Conservation (phyloP, 2,329 filamentous ascomycete species). For the Aspergillus carbonarius region DNA sequence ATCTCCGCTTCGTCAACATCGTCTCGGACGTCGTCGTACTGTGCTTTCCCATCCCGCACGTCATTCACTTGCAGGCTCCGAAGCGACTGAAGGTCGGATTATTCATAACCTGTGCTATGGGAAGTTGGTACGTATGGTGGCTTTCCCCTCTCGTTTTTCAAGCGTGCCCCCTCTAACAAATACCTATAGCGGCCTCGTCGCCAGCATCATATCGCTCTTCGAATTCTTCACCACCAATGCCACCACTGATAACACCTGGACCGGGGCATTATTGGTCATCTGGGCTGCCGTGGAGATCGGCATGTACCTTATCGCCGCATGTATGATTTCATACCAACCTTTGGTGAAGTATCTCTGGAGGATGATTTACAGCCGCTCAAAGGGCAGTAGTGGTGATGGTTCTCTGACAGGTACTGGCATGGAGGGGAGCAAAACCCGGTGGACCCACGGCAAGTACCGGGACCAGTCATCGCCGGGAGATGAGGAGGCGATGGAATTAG, state of each 20-base stretch:
- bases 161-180: not conserved
- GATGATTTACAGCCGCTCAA: too few relatives aligned
- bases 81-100: not conserved
- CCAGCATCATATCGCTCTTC: not conserved
- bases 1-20: not conserved
- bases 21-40: not conserved
- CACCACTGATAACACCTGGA: not conserved
- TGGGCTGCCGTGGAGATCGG: not conserved
- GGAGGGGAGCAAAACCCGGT: too few relatives aligned
- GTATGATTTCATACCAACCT: not conserved
- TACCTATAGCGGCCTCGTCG: not conserved
- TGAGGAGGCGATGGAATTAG: too few relatives aligned
- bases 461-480: too few relatives aligned
- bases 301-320: constrained; percentile 3
- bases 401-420: too few relatives aligned
- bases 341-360: not conserved
- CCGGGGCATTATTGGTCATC: not conserved
- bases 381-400: too few relatives aligned
- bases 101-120: not conserved
- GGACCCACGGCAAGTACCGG: too few relatives aligned
- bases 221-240: constrained; percentile 1
- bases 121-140: not conserved
- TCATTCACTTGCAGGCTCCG: not conserved
- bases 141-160: not conserved
- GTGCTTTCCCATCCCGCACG: not conserved